Evolutionary conservation across 176 grass and related monocot species (phyloP).

Genomic region (Thinopyrum elongatum): DNA sequence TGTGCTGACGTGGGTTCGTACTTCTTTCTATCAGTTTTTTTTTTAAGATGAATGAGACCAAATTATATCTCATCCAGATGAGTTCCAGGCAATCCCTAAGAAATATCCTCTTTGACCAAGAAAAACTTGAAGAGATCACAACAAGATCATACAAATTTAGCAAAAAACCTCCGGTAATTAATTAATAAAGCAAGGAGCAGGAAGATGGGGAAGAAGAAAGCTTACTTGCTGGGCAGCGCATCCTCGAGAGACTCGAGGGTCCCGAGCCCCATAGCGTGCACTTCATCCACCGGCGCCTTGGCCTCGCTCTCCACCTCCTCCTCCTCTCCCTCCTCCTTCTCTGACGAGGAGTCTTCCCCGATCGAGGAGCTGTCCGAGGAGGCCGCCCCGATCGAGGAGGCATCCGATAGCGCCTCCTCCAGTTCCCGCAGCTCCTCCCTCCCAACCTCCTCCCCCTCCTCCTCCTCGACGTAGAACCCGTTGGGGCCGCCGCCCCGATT

Average conservation of each 20-base stretch:
- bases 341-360: conserved; percentile 48
- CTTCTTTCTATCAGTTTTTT: too few relatives aligned
- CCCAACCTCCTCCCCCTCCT: background rate
- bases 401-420: conserved; percentile 27
- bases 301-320: conserved; percentile 38
- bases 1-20: too few relatives aligned
- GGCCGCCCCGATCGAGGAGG: conserved; percentile 40
- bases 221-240: conserved; percentile 65
- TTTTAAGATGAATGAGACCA: too few relatives aligned
- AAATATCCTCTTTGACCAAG: background rate
- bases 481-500: background rate
- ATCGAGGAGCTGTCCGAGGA: conserved; percentile 61
- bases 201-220: background rate
- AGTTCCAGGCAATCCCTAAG: too few relatives aligned
- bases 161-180: background rate
- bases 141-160: background rate
- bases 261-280: conserved; percentile 29
- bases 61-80: too few relatives aligned
- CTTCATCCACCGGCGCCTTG: background rate
- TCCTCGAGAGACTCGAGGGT: conserved; percentile 60
- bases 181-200: background rate
- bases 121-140: background rate
- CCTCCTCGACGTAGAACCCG: conserved; percentile 1
- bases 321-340: conserved; percentile 33
- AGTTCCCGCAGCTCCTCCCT: background rate